These are phyloP conservation scores for Solanum piurae DNA, from an alignment of 257 asterid genomes.

Conservation along the genomic window DNA sequence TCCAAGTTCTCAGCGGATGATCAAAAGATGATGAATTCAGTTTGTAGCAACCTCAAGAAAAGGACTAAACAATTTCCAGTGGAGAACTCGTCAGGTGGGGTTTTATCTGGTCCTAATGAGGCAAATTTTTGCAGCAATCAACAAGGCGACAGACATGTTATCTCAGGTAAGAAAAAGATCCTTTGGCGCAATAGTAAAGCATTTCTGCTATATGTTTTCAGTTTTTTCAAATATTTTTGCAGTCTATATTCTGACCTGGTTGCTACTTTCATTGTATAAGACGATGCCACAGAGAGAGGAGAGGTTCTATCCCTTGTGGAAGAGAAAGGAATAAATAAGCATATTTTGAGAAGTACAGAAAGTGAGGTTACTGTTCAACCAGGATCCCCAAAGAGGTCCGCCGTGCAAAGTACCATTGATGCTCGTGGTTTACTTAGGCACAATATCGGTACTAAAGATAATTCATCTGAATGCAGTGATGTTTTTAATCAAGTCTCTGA, in stretches of 20 bases:
- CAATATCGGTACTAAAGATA: constrained; percentile 3
- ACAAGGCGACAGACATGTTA: constrained; percentile 24
- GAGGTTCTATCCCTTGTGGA: constrained; percentile 2
- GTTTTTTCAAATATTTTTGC: neutral
- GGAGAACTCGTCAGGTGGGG: constrained; percentile 10
- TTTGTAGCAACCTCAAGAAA: constrained; percentile 25
- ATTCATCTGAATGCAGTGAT: constrained; percentile 6
- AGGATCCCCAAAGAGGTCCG: constrained; percentile 11
- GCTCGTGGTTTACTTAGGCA: constrained; percentile 1
- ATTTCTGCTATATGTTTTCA: constrained; percentile 4
- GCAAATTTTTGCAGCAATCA: constrained; percentile 6
- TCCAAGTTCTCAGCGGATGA: constrained; percentile 18
- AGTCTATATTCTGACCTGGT: constrained; percentile 1
- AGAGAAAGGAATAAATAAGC: constrained; percentile 17
- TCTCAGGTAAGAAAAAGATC: constrained; percentile 24
- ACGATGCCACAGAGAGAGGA: constrained; percentile 1
- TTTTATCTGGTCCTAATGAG: constrained; percentile 12
- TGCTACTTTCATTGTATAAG: constrained; percentile 9
- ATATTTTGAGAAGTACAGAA: constrained; percentile 4
- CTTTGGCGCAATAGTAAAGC: constrained; percentile 6
- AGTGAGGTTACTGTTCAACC: constrained; percentile 19
- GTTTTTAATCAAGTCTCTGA: constrained; percentile 10
- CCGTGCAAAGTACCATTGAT: neutral
- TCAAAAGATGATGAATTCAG: constrained; percentile 13
- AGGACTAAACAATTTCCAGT: constrained; percentile 1